Percentiles rank a stretch among this genome's conserved stretches.
phyloP scores from a whole-genome alignment of 768 basidiomycete genomes.

The Phaeolepiota aurea region DNA sequence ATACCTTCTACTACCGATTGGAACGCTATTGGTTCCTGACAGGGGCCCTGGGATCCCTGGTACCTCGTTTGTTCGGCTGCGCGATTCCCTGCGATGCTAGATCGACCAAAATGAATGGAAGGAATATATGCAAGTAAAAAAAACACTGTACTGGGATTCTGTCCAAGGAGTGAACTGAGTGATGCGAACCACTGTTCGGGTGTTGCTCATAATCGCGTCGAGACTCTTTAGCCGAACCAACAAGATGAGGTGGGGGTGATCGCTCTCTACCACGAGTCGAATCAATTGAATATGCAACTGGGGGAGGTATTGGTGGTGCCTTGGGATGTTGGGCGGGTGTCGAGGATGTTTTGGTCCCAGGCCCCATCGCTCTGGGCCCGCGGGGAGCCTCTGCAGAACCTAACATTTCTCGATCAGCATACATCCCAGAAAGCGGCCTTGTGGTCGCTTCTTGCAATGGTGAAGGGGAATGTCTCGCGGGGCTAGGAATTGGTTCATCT shows the following conservation, averaged over 20 bases:
- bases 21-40: conserved; percentile 30
- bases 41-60: neutral
- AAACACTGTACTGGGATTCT: neutral
- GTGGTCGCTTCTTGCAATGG: conserved; percentile 4
- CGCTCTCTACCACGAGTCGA: conserved; percentile 7
- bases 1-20: conserved; percentile 21
- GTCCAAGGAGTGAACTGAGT: no score
- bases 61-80: neutral
- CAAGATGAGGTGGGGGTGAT: conserved; percentile 12
- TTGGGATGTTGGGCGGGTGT: conserved; percentile 4
- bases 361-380: conserved; percentile 23
- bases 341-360: neutral
- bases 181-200: no score
- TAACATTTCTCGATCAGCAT: conserved; percentile 17
- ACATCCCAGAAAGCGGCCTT: conserved; percentile 17
- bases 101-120: no score
- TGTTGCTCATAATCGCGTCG: conserved; percentile 1
- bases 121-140: no score
- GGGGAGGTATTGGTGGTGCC: neutral
- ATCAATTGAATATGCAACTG: conserved; percentile 5
- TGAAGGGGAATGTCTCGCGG: conserved; percentile 10
- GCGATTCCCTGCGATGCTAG: neutral
- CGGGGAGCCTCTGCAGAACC: conserved; percentile 8
- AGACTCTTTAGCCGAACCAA: neutral
- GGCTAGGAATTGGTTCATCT: conserved; percentile 11